These are phyloP conservation scores for Prunus mongolica DNA, from an alignment of 306 rosid species.

Conservation along the genomic window DNA sequence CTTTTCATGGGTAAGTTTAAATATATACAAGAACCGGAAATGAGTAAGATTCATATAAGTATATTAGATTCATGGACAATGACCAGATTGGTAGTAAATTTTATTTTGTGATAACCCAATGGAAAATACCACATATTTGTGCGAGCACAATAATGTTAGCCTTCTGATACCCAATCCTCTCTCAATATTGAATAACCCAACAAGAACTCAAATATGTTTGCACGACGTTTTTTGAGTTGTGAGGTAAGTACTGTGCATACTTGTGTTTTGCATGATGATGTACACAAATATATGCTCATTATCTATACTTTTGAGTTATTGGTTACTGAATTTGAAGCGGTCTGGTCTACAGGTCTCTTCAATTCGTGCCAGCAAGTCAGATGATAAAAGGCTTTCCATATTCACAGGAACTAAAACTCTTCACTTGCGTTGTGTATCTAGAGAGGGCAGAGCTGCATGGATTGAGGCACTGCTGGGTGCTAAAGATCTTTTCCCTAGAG, in stretches of 20 bases:
- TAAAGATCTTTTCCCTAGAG: conserved; percentile 88
- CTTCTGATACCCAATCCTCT: background rate
- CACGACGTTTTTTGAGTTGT: background rate
- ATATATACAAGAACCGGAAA: background rate
- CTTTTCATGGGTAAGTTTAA: background rate
- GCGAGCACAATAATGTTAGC: background rate
- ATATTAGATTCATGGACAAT: background rate
- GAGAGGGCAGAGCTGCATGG: conserved; percentile 89
- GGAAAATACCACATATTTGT: background rate
- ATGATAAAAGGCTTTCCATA: conserved; percentile 86
- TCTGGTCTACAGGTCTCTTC: conserved; percentile 83
- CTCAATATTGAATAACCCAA: background rate
- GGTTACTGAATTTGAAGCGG: conserved; percentile 28
- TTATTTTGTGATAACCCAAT: background rate
- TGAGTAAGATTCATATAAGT: background rate
- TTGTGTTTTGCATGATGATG: conserved; percentile 12
- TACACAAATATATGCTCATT: background rate
- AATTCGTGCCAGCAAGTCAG: conserved; percentile 94
- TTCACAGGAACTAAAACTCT: conserved; percentile 97
- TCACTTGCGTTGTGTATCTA: conserved; percentile 73
- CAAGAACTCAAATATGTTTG: background rate
- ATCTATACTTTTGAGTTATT: background rate
- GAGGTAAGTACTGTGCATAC: background rate
- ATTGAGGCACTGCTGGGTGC: conserved; percentile 82
- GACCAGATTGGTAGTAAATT: background rate